Percentiles rank a stretch among this genome's conserved stretches.
These are phyloP conservation scores for Dictyostelium brefeldianum DNA, from an alignment of 78 protist genomes.

Conservation along the genomic window DNA sequence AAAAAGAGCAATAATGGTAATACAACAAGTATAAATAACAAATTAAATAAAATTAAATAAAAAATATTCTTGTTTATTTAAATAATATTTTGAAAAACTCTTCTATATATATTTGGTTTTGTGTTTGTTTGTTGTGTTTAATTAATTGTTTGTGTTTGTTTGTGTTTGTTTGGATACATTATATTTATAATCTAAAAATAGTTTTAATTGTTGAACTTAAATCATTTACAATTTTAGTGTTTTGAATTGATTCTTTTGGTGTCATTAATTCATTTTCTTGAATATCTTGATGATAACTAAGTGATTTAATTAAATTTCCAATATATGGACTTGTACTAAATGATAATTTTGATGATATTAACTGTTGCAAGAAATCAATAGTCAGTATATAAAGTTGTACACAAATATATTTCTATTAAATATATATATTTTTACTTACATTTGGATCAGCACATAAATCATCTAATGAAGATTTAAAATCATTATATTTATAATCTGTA, in stretches of 20 bases:
- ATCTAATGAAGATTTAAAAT: conserved; percentile 32
- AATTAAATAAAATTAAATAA: neutral
- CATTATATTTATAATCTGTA: conserved; percentile 45
- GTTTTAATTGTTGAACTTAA: conserved; percentile 74
- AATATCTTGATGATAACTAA: conserved; percentile 56
- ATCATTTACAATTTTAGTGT: conserved; percentile 57
- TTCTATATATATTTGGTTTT: neutral
- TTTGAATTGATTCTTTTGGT: conserved; percentile 67
- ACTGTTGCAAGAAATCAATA: too few species aligned
- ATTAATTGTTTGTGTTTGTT: neutral
- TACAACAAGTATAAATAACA: neutral
- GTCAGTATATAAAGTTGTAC: too few species aligned
- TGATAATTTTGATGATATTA: conserved; percentile 30
- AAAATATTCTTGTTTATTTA: neutral
- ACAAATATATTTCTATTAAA: too few species aligned
- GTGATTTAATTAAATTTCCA: conserved; percentile 60
- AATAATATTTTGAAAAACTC: neutral
- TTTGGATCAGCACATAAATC: conserved; percentile 63
- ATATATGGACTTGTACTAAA: conserved; percentile 36
- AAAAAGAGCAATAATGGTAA: neutral
- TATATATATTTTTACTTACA: conserved; percentile 10
- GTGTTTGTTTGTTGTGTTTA: neutral
- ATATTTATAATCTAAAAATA: conserved; percentile 57
- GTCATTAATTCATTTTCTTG: conserved; percentile 57
- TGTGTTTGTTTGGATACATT: neutral